These are phyloP conservation scores for Tuber indicum DNA, from an alignment of 495 filamentous ascomycete genomes.

Conservation along the genomic window DNA sequence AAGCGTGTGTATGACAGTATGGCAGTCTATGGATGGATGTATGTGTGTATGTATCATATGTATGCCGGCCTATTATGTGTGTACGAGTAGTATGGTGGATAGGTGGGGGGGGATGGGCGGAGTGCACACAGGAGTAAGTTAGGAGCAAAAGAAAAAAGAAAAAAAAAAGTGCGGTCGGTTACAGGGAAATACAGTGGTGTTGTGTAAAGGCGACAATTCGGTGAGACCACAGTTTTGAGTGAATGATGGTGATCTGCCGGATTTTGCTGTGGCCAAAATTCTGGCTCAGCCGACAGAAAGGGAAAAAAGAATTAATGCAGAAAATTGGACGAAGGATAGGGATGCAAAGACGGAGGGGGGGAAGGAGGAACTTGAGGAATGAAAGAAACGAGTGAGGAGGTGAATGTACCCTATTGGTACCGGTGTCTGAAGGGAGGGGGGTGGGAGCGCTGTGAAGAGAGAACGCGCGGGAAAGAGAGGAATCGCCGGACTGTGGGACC, in stretches of 20 bases:
- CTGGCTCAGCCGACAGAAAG: conserved; percentile 24
- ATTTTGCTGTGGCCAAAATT: conserved; percentile 29
- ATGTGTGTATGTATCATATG: conserved; percentile 21
- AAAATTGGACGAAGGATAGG: not conserved
- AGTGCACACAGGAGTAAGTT: conserved; percentile 22
- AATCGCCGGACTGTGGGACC: not conserved
- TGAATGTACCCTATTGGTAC: not conserved
- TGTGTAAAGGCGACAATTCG: conserved; percentile 32
- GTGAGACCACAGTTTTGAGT: conserved; percentile 15
- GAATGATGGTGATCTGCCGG: conserved; percentile 37
- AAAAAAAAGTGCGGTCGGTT: conserved; percentile 26
- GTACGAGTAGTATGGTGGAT: conserved; percentile 14
- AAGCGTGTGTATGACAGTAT: conserved; percentile 24
- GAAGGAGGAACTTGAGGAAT: conserved; percentile 4
- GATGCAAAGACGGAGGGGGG: not conserved
- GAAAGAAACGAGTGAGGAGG: conserved; percentile 16
- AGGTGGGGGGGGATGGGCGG: conserved; percentile 15
- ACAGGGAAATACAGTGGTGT: conserved; percentile 23
- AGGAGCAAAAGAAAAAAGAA: not conserved
- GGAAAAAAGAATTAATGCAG: not conserved
- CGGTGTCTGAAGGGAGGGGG: not conserved
- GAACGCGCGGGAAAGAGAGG: not conserved
- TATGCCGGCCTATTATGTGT: conserved; percentile 22
- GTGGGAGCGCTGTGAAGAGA: not conserved
- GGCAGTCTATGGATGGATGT: conserved; percentile 27